phyloP scores from a whole-genome alignment of 768 basidiomycete species.

The Phylloporus arenicola region DNA sequence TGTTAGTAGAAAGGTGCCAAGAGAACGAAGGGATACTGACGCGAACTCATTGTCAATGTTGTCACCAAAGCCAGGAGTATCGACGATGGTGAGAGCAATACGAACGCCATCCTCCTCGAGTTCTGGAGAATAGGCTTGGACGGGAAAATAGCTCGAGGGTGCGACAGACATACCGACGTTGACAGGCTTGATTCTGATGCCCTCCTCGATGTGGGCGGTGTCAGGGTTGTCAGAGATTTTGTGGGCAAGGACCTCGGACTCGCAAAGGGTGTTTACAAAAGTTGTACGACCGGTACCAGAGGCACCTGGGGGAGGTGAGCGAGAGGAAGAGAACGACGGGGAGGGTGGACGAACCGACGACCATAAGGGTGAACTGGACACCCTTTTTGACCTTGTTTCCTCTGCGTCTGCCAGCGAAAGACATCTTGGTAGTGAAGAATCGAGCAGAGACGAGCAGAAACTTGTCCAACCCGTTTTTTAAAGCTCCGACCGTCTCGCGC shows the following conservation, averaged over 20 bases:
- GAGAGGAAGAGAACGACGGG: background rate
- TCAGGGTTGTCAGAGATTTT: constrained; percentile 81
- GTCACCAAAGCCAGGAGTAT: constrained; percentile 98
- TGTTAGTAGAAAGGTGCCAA: constrained; percentile 6
- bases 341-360: constrained; percentile 69
- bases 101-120: constrained; percentile 98
- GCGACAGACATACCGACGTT: constrained; percentile 63
- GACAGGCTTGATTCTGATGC: constrained; percentile 90
- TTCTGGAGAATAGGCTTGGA: constrained; percentile 44
- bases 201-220: constrained; percentile 89
- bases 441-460: constrained; percentile 29
- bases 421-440: constrained; percentile 47
- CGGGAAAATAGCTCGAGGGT: background rate
- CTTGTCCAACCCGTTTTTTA: constrained; percentile 27
- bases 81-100: constrained; percentile 95
- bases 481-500: constrained; percentile 31
- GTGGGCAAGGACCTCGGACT: constrained; percentile 86
- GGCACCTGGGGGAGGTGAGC: constrained; percentile 56
- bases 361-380: constrained; percentile 96
- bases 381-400: constrained; percentile 98
- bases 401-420: constrained; percentile 80
- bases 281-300: constrained; percentile 97
- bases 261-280: constrained; percentile 98
- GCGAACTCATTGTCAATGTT: constrained; percentile 98
- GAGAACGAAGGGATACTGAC: constrained; percentile 45